Evolutionary conservation across 2,329 filamentous ascomycete genomes (phyloP).

Genomic region (Hypoxylon sp.): DNA sequence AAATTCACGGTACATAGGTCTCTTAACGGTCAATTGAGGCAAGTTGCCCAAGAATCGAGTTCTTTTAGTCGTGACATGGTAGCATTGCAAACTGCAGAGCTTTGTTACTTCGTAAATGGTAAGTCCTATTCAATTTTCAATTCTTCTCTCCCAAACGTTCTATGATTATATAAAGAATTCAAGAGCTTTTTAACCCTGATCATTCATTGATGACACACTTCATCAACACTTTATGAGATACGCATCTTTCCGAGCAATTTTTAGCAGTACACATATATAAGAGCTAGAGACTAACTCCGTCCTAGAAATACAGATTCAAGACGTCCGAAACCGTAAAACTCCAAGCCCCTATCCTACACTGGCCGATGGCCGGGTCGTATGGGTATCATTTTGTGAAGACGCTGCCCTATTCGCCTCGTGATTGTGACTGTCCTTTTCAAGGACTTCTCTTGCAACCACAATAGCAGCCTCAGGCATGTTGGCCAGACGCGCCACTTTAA

Average conservation of each 20-base stretch:
- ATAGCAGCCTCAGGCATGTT: slow-evolving; percentile 82
- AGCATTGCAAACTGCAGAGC: slow-evolving; percentile 15
- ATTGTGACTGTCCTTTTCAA: slow-evolving; percentile 50
- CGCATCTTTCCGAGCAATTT: slow-evolving; percentile 25
- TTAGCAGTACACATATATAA: slow-evolving; percentile 22
- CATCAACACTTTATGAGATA: slow-evolving; percentile 70
- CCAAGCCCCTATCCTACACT: slow-evolving; percentile 29
- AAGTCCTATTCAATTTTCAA: slow-evolving; percentile 30
- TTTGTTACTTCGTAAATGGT: slow-evolving; percentile 51
- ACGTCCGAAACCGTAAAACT: slow-evolving; percentile 21
- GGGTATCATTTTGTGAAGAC: slow-evolving; percentile 31
- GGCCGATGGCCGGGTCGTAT: slow-evolving; percentile 15
- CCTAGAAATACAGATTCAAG: slow-evolving; percentile 21
- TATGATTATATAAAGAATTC: slow-evolving; percentile 68
- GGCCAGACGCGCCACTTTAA: slow-evolving; percentile 93
- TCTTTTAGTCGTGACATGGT: slow-evolving; percentile 46
- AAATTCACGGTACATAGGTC: slow-evolving; percentile 59
- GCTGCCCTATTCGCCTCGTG: slow-evolving; percentile 9
- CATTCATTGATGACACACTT: slow-evolving; percentile 66
- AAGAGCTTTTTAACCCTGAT: slow-evolving; percentile 78
- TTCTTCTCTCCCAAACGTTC: slow-evolving; percentile 48
- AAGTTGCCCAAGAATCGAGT: slow-evolving; percentile 42
- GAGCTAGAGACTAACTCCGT: slow-evolving; percentile 39
- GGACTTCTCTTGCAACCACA: slow-evolving; percentile 70
- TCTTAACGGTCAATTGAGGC: slow-evolving; percentile 59